Conservation (phyloP, 768 basidiomycete genomes). For the Lactifluus piperatus region DNA sequence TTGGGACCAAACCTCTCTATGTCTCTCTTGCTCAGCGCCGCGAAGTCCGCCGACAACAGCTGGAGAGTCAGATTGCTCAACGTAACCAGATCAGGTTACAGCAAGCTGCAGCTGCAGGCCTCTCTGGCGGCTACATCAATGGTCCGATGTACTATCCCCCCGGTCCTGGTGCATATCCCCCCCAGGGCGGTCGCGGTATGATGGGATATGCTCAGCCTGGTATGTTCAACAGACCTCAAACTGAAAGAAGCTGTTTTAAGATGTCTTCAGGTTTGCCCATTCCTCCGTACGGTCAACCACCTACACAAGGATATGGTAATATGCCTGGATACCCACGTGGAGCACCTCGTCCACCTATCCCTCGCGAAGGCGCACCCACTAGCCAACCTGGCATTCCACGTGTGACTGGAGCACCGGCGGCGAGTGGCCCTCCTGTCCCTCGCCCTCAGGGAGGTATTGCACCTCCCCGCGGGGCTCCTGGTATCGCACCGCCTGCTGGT, state of each 20-base stretch:
- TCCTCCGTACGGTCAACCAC: constrained; percentile 63
- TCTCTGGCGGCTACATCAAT: constrained; percentile 78
- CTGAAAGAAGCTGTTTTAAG: constrained; percentile 34
- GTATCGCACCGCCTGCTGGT: constrained; percentile 37
- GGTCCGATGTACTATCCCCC: constrained; percentile 84
- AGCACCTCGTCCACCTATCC: constrained; percentile 51
- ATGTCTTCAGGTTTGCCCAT: constrained; percentile 71
- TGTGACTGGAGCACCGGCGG: constrained; percentile 49
- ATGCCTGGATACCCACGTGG: constrained; percentile 60
- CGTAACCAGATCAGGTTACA: constrained; percentile 96
- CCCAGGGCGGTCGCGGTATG: constrained; percentile 68
- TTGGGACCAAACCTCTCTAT: constrained; percentile 96
- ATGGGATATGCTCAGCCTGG: constrained; percentile 75
- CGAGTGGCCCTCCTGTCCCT: constrained; percentile 41
- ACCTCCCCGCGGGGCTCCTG: constrained; percentile 38
- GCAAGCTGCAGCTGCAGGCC: constrained; percentile 83
- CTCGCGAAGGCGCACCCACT: constrained; percentile 62
- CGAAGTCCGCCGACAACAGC: constrained; percentile 94
- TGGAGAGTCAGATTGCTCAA: constrained; percentile 98
- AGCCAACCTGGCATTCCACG: constrained; percentile 43
- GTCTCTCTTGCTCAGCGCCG: constrained; percentile 98
- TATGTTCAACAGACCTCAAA: constrained; percentile 34
- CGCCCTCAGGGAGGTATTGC: constrained; percentile 40
- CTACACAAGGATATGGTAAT: constrained; percentile 64
- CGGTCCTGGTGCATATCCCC: constrained; percentile 68